Percentiles rank a stretch among this genome's conserved stretches.
phyloP scores from a whole-genome alignment of 78 protist species.

The Thecamonas trahens region DNA sequence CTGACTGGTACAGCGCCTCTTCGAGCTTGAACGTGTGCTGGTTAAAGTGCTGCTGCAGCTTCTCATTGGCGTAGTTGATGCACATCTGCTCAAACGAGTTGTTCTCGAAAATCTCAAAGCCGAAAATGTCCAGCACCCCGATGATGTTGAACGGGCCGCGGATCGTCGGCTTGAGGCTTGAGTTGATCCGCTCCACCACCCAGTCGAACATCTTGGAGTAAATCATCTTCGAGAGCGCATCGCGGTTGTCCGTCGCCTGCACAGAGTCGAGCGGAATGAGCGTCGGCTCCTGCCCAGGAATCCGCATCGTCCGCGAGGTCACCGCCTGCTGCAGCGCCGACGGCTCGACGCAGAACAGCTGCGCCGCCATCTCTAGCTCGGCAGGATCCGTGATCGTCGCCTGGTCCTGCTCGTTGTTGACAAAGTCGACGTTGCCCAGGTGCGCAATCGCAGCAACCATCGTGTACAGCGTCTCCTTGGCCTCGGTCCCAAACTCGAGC shows the following conservation, averaged over 20 bases:
- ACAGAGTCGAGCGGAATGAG: background rate
- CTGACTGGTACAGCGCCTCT: conserved; percentile 53
- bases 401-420: no score
- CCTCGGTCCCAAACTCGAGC: conserved; percentile 20
- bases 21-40: conserved; percentile 48
- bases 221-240: conserved; percentile 57
- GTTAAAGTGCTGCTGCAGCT: conserved; percentile 47
- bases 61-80: conserved; percentile 62
- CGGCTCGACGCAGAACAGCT: background rate
- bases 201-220: conserved; percentile 55
- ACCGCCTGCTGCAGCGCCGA: conserved; percentile 1
- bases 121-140: conserved; percentile 65
- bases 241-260: conserved; percentile 34
- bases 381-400: no score
- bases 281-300: conserved; percentile 1
- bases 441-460: conserved; percentile 56
- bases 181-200: conserved; percentile 51
- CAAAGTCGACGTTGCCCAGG: conserved; percentile 70
- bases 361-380: background rate
- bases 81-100: conserved; percentile 80
- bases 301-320: background rate
- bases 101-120: conserved; percentile 42
- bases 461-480: no score
- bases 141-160: conserved; percentile 8
- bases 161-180: background rate